Conservation (phyloP, 495 filamentous ascomycete species). For the Eremomyces bilateralis region DNA sequence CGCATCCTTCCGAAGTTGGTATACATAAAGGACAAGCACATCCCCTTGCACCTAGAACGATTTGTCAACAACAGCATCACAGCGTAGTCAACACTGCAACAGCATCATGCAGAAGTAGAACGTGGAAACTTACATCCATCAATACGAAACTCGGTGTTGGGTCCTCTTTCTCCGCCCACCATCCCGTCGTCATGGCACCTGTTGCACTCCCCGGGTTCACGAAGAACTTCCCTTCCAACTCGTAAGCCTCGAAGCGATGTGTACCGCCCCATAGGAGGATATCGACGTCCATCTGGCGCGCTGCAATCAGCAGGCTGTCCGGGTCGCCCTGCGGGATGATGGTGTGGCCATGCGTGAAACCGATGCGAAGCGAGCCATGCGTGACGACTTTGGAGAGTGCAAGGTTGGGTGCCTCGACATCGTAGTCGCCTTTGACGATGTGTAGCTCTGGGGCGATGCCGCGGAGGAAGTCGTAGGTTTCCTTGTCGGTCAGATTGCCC, state of each 20-base stretch:
- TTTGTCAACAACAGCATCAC: neutral
- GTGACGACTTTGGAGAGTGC: slow-evolving; percentile 84
- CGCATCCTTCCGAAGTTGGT: slow-evolving; percentile 77
- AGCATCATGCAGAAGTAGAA: slow-evolving; percentile 1
- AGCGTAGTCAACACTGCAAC: neutral
- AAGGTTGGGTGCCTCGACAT: slow-evolving; percentile 77
- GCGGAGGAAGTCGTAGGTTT: slow-evolving; percentile 88
- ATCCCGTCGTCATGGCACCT: slow-evolving; percentile 57
- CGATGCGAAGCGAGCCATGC: slow-evolving; percentile 81
- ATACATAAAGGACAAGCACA: slow-evolving; percentile 90
- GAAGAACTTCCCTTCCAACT: slow-evolving; percentile 97
- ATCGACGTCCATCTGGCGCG: slow-evolving; percentile 90
- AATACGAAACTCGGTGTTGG: slow-evolving; percentile 88
- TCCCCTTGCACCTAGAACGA: slow-evolving; percentile 72
- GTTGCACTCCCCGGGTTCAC: slow-evolving; percentile 94
- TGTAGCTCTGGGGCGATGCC: slow-evolving; percentile 82
- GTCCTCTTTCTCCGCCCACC: slow-evolving; percentile 52
- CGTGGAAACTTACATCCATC: slow-evolving; percentile 56
- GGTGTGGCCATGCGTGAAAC: slow-evolving; percentile 91
- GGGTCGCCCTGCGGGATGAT: slow-evolving; percentile 82
- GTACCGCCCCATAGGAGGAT: slow-evolving; percentile 96
- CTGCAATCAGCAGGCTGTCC: slow-evolving; percentile 78
- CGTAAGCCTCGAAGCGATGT: slow-evolving; percentile 91
- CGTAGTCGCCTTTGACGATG: slow-evolving; percentile 83
- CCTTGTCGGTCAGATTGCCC: slow-evolving; percentile 86